Evolutionary conservation across 352 stramenopile genomes (phyloP).

Genomic region (Pythium sp.): DNA sequence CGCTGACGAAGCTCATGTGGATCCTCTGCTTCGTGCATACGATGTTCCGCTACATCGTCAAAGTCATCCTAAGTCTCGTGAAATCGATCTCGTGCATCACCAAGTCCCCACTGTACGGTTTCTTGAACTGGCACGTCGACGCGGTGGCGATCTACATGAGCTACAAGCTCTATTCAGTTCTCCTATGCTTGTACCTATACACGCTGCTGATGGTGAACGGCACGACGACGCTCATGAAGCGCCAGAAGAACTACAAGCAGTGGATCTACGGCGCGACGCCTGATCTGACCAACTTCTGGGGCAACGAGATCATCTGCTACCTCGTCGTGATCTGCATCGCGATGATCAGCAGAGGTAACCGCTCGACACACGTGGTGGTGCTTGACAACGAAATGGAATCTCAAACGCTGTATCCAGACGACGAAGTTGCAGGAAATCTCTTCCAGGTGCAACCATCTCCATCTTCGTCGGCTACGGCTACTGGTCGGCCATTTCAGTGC

Average conservation of each 20-base stretch:
- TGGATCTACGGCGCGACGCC: constrained; percentile 23
- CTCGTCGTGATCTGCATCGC: constrained; percentile 14
- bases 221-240: constrained; percentile 25
- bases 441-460: neutral
- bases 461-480: neutral
- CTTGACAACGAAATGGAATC: constrained; percentile 8
- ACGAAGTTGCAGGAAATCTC: neutral
- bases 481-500: neutral
- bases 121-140: constrained; percentile 10
- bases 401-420: neutral
- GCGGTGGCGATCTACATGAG: constrained; percentile 18
- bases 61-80: constrained; percentile 20
- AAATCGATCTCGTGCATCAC: constrained; percentile 41
- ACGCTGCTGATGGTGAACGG: constrained; percentile 18
- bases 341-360: constrained; percentile 4
- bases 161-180: constrained; percentile 35
- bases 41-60: constrained; percentile 25
- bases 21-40: constrained; percentile 51
- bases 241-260: constrained; percentile 6
- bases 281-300: constrained; percentile 25
- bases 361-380: constrained; percentile 4
- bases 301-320: constrained; percentile 27
- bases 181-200: constrained; percentile 22
- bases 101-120: constrained; percentile 19
- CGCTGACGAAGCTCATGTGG: constrained; percentile 47